Evolutionary conservation across 1,139 yeast species (phyloP).

Genomic region (Eremothecium sinecaudum): DNA sequence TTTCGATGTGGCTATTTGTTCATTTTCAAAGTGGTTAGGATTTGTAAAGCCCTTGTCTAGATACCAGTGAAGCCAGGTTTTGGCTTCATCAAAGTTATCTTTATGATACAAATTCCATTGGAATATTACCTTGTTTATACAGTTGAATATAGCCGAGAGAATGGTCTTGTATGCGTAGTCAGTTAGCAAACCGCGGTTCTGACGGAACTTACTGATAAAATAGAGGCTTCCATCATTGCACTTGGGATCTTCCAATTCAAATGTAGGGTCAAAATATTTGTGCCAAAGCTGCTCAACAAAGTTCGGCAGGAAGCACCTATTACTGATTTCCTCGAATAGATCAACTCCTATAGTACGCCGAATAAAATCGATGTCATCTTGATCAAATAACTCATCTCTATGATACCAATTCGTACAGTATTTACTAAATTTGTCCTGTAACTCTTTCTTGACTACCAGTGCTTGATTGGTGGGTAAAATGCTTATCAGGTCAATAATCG

Average conservation of each 20-base stretch:
- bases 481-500: background rate
- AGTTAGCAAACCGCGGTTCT: constrained; percentile 12
- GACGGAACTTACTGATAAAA: constrained; percentile 11
- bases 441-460: background rate
- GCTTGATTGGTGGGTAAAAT: background rate
- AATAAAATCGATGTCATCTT: constrained; percentile 32
- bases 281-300: constrained; percentile 27
- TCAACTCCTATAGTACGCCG: constrained; percentile 33
- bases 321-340: constrained; percentile 23
- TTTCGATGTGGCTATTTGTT: constrained; percentile 11
- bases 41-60: constrained; percentile 13
- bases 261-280: constrained; percentile 20
- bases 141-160: constrained; percentile 13
- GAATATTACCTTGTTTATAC: constrained; percentile 16
- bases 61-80: constrained; percentile 20
- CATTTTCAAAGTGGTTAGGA: constrained; percentile 11
- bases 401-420: constrained; percentile 33
- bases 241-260: constrained; percentile 18
- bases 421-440: constrained; percentile 25
- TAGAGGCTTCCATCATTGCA: constrained; percentile 12
- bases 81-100: constrained; percentile 12
- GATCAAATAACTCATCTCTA: constrained; percentile 17
- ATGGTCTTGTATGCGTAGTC: constrained; percentile 11
- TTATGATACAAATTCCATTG: constrained; percentile 22
- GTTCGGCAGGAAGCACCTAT: constrained; percentile 30